Evolutionary conservation across 768 basidiomycete species (phyloP).

Genomic region (Lepiota venenata): DNA sequence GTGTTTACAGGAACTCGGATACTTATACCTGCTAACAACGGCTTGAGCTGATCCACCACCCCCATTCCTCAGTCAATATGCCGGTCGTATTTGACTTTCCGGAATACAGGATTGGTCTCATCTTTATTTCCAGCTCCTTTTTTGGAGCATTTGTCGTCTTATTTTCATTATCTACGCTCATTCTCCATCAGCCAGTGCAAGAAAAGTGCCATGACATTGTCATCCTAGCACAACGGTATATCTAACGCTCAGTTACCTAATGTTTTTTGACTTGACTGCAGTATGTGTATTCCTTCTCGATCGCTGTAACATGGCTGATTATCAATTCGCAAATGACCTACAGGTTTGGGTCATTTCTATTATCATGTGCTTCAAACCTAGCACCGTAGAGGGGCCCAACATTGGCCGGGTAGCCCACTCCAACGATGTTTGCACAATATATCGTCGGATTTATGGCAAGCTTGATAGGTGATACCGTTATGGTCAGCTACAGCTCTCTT

Average conservation of each 20-base stretch:
- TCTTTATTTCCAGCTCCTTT: too few relatives aligned
- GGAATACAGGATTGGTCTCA: too few relatives aligned
- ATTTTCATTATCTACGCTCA: too few relatives aligned
- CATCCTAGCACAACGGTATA: background rate
- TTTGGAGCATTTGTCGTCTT: too few relatives aligned
- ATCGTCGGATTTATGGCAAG: background rate
- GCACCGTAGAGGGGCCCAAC: background rate
- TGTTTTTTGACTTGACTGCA: background rate
- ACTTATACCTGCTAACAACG: too few relatives aligned
- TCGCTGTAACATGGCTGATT: background rate
- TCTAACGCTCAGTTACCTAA: background rate
- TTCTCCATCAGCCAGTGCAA: background rate
- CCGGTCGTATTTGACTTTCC: too few relatives aligned
- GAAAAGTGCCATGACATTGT: too few relatives aligned
- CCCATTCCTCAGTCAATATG: too few relatives aligned
- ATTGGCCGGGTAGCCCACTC: background rate
- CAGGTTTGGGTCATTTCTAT: background rate
- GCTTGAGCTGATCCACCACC: too few relatives aligned
- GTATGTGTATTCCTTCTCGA: background rate
- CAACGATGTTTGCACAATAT: background rate
- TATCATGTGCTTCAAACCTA: conserved; percentile 2
- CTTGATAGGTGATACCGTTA: background rate
- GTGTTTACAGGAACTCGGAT: too few relatives aligned
- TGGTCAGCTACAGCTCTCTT: background rate
- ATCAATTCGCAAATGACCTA: background rate